Conservation (phyloP, 1,284 basidiomycete genomes). For the Apiotrichum laibachii region DNA sequence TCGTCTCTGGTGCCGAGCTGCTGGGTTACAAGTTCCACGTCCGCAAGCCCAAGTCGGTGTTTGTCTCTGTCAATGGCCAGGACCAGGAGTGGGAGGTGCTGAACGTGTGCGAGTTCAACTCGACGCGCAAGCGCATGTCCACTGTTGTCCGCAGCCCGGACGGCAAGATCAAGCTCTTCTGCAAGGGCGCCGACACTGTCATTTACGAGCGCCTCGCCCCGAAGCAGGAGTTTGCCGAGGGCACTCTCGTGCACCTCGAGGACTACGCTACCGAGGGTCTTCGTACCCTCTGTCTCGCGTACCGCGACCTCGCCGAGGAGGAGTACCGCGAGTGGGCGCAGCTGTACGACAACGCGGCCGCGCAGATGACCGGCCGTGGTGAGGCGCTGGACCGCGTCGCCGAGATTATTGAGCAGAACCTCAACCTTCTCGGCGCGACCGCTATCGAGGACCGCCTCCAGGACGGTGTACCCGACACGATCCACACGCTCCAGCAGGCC, state of each 20-base stretch:
- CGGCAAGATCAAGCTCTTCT: conserved; percentile 90
- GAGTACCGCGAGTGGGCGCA: conserved; percentile 87
- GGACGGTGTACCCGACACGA: conserved; percentile 97
- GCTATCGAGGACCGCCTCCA: conserved; percentile 99
- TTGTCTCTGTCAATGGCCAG: conserved; percentile 73
- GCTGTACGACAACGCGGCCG: conserved; percentile 87
- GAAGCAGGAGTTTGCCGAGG: conserved; percentile 79
- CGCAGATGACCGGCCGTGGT: conserved; percentile 85
- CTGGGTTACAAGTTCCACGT: conserved; percentile 93
- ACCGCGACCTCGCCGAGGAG: conserved; percentile 81
- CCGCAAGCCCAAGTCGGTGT: conserved; percentile 93
- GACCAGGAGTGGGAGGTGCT: conserved; percentile 83
- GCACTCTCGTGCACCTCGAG: conserved; percentile 88
- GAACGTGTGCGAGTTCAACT: conserved; percentile 99
- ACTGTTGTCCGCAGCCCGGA: conserved; percentile 83
- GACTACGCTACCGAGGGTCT: conserved; percentile 96
- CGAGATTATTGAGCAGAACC: conserved; percentile 91
- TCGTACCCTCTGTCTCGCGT: conserved; percentile 93
- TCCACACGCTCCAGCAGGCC: conserved; percentile 94
- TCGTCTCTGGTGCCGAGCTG: conserved; percentile 89
- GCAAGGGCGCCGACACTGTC: conserved; percentile 97
- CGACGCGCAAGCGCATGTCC: conserved; percentile 96
- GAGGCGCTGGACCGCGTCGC: conserved; percentile 94
- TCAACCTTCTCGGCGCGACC: conserved; percentile 90
- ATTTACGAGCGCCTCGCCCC: conserved; percentile 79